A percentile compares a stretch with the other conserved stretches of the same genome.
Conservation (phyloP, 805 yeast species). For the Yarrowia sp. region DNA sequence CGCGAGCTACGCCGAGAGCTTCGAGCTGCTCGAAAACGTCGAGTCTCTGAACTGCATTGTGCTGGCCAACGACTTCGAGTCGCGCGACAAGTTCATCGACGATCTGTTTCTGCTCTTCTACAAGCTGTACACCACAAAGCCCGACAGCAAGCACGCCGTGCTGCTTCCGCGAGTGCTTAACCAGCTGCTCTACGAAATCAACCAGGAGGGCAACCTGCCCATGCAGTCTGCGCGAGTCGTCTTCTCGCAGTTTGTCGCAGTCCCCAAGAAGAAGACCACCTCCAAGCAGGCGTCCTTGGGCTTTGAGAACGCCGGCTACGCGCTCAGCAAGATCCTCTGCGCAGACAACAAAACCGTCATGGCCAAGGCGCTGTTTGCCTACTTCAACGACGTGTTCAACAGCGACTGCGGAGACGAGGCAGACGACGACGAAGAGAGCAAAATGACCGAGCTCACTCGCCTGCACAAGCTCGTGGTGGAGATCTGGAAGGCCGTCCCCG, state of each 20-base stretch:
- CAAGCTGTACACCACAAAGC: conserved; percentile 47
- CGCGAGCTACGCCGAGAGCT: conserved; percentile 61
- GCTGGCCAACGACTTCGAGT: conserved; percentile 70
- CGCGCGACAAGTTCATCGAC: conserved; percentile 54
- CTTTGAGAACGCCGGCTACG: conserved; percentile 55
- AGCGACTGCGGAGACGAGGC: conserved; percentile 38
- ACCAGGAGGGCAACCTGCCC: conserved; percentile 16
- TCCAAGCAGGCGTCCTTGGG: conserved; percentile 30
- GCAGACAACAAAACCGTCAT: conserved; percentile 67
- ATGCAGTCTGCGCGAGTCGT: conserved; percentile 52
- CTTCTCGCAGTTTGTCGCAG: conserved; percentile 29
- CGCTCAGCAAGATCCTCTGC: conserved; percentile 65
- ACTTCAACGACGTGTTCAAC: conserved; percentile 71
- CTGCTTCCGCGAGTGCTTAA: conserved; percentile 67
- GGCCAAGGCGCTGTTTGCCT: conserved; percentile 73
- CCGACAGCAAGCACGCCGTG: conserved; percentile 56
- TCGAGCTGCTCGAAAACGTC: conserved; percentile 61
- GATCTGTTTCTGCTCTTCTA: conserved; percentile 62
- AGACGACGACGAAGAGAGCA: conserved; percentile 30
- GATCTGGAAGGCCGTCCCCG: conserved; percentile 78
- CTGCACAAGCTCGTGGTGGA: conserved; percentile 62
- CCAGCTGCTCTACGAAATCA: conserved; percentile 50
- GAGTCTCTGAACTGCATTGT: conserved; percentile 76
- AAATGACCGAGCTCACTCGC: conserved; percentile 48
- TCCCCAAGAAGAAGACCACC: conserved; percentile 33